phyloP scores from a whole-genome alignment of 768 basidiomycete species.

The Kockovaella imperatae region DNA sequence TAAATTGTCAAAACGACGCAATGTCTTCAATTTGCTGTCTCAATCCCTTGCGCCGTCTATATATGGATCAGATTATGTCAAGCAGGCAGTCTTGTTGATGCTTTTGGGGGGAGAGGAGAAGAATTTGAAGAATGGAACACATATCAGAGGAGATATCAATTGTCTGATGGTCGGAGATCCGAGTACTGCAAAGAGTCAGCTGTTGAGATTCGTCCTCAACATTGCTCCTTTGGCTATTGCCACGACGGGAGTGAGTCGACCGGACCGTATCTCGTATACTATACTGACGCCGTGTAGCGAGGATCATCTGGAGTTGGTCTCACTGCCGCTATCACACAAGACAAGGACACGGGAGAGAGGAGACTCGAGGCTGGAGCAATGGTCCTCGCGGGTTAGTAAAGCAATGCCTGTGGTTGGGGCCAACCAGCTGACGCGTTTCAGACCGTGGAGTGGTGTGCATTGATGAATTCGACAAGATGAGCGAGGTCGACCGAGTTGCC shows the following conservation, averaged over 20 bases:
- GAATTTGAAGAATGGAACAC: conserved; percentile 92
- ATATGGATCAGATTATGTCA: conserved; percentile 92
- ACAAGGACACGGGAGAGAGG: conserved; percentile 87
- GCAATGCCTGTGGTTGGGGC: no score
- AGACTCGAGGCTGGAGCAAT: conserved; percentile 97
- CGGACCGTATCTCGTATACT: no score
- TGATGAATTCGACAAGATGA: conserved; percentile 99
- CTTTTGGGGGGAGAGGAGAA: conserved; percentile 96
- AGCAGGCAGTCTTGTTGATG: conserved; percentile 82
- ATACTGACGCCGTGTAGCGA: no score
- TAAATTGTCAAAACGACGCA: conserved; percentile 75
- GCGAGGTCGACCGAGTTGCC: conserved; percentile 93
- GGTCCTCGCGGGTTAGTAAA: conserved; percentile 98
- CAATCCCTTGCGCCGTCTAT: conserved; percentile 96
- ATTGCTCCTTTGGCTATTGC: conserved; percentile 96
- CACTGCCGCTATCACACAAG: conserved; percentile 95
- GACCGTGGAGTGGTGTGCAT: conserved; percentile 98
- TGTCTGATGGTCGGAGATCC: conserved; percentile 99
- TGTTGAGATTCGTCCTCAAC: conserved; percentile 89
- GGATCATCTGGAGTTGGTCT: conserved; percentile 98
- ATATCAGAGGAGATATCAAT: conserved; percentile 99
- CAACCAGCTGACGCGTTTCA: no score
- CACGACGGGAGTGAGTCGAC: conserved; percentile 93
- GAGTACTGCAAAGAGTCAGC: conserved; percentile 93
- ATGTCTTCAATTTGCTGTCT: conserved; percentile 81